Evolutionary conservation across 2,329 filamentous ascomycete species (phyloP).

Genomic region (Hypoxylon sp.): DNA sequence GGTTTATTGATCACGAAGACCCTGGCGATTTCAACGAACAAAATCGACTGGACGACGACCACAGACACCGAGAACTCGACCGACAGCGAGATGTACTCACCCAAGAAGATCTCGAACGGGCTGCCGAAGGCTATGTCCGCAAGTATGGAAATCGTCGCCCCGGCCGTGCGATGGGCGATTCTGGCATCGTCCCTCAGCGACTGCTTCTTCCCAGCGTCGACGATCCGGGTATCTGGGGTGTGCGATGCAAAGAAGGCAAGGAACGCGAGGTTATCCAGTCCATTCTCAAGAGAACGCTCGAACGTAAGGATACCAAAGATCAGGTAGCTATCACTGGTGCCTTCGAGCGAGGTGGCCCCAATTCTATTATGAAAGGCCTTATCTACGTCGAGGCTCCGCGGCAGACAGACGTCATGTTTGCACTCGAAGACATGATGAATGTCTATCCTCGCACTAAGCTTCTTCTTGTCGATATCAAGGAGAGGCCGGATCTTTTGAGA

Average conservation of each 20-base stretch:
- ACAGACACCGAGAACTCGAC: conserved; percentile 92
- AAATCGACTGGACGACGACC: conserved; percentile 84
- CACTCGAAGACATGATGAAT: conserved; percentile 84
- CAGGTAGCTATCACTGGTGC: conserved; percentile 86
- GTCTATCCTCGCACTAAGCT: conserved; percentile 90
- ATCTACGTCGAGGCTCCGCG: conserved; percentile 93
- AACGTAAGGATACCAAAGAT: conserved; percentile 79
- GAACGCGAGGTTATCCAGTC: conserved; percentile 89
- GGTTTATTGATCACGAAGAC: conserved; percentile 88
- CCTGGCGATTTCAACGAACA: conserved; percentile 87
- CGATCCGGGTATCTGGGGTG: conserved; percentile 94
- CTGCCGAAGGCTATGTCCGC: conserved; percentile 85
- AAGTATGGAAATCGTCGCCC: conserved; percentile 84
- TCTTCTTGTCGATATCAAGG: conserved; percentile 90
- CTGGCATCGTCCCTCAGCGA: conserved; percentile 82
- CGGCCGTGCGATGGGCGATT: conserved; percentile 70
- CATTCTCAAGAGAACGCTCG: conserved; percentile 88
- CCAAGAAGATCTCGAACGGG: conserved; percentile 91
- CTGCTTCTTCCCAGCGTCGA: conserved; percentile 91
- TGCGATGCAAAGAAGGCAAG: conserved; percentile 93
- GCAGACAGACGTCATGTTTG: conserved; percentile 84
- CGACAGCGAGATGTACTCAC: conserved; percentile 86
- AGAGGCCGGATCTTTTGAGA: conserved; percentile 95
- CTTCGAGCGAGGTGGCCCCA: conserved; percentile 84
- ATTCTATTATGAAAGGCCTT: conserved; percentile 87